A percentile compares a stretch with the other conserved stretches of the same genome.
Evolutionary conservation across 306 rosid species (phyloP).

Genomic region (Arachis stenosperma): DNA sequence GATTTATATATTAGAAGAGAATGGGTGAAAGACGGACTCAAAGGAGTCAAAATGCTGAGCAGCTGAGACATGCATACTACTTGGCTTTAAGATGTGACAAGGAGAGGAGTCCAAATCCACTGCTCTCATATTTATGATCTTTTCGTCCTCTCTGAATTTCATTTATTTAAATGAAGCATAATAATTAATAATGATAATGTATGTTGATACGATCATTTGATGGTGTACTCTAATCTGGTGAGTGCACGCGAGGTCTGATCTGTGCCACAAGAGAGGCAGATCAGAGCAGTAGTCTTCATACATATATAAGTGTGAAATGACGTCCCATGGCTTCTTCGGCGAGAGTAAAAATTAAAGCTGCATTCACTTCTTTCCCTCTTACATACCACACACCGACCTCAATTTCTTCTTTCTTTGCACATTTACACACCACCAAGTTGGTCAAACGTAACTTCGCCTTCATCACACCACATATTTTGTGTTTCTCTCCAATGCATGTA

Average conservation of each 20-base stretch:
- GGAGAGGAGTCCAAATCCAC: constrained; percentile 22
- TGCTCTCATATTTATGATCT: constrained; percentile 12
- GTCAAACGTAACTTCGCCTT: constrained; percentile 11
- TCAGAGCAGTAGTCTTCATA: neutral
- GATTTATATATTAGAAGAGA: neutral
- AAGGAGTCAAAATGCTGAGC: constrained; percentile 28
- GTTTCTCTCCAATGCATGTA: too few relatives aligned
- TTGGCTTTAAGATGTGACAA: constrained; percentile 30
- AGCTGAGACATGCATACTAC: constrained; percentile 26
- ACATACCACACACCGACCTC: neutral
- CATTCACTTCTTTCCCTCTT: constrained; percentile 23
- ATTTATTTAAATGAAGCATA: too few relatives aligned
- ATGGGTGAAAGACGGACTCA: neutral
- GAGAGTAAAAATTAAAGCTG: constrained; percentile 20
- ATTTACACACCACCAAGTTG: too few relatives aligned
- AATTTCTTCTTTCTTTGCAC: constrained; percentile 13
- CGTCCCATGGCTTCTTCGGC: neutral
- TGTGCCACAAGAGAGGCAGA: neutral
- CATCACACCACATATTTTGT: too few relatives aligned
- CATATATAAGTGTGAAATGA: constrained; percentile 14
- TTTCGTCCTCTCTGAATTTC: constrained; percentile 16
- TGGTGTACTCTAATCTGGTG: neutral
- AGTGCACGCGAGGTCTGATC: constrained; percentile 17
- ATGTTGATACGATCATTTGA: too few relatives aligned
- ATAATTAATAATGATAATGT: too few relatives aligned